Base-by-base conservation (phyloP, 352 stramenopile species). In the Phytophthora sojae region DNA sequence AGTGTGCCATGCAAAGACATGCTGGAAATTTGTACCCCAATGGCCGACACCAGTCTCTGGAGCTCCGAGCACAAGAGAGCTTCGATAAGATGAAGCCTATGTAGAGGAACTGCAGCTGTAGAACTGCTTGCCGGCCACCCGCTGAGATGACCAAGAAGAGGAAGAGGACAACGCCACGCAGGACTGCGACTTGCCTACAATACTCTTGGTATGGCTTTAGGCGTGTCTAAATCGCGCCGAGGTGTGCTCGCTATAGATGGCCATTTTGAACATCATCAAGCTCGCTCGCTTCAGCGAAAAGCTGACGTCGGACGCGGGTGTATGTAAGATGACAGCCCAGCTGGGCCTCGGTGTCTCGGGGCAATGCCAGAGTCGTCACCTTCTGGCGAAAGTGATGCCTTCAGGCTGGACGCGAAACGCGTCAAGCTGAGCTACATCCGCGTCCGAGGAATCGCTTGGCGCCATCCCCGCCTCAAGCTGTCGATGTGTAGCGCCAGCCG, bases 71-170 rank as follows among this genome's bases (percentile, higher is more conserved):
- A 15, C n/a, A 21, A 52, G 45, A 52, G 45, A 67, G 39, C 29
- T 7, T 23, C 17, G 50, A 59, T 47, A 68, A 73, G 65, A 63
- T 56, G 52, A 62, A 69, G 6, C 11, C 8, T 9, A 4, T 9
- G 59, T 73, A 73, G 66, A 73, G 52, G 66, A 30, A 15, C 29
- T 29, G 58, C 51, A 19, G 29, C 49, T n/a, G n/a, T 57, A 50
- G 59, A 64, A 67, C 23, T 52, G 5, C 35, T 44, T 35, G 49
- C 23, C 49, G 19, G 23, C 49, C 49, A 64, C 15, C 15, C 30
- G 37, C 50, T 25, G 30, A 12, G 69, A 76, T 76, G 63, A 76
- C 69, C 69, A 76, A 76, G 69, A 76, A 76, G 69, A 51, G 6
- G 15, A 44, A 44, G 35, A n/a, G 8, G 6, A 67, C 49, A 47